Percentiles rank a stretch among this genome's conserved stretches.
Conservation (phyloP, 129 eudicot species). For the Oenanthe sinensis region DNA sequence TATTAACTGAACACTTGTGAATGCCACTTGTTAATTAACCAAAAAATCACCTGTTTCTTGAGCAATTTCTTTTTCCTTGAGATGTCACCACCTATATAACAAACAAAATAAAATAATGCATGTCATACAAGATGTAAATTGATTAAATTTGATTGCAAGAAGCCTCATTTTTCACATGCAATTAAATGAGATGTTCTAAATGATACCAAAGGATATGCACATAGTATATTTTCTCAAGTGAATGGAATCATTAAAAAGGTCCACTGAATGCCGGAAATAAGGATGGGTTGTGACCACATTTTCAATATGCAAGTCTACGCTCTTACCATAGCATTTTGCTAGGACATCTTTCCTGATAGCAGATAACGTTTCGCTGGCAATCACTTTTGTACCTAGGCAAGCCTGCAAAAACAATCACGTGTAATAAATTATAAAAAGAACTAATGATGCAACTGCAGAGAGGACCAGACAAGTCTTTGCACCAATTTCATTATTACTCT, state of each 20-base stretch:
- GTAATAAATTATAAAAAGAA: background rate
- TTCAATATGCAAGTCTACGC: background rate
- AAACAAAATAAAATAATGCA: background rate
- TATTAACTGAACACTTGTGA: background rate
- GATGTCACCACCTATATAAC: slow-evolving; percentile 83
- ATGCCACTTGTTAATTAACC: background rate
- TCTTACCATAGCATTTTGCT: slow-evolving; percentile 96
- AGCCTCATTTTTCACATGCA: background rate
- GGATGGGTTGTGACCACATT: background rate
- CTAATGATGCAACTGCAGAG: background rate
- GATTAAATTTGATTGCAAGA: background rate
- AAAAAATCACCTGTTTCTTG: slow-evolving; percentile 63
- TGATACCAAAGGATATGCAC: background rate
- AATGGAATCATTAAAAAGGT: background rate
- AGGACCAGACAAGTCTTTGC: background rate
- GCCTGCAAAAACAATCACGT: slow-evolving; percentile 42
- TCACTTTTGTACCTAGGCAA: slow-evolving; percentile 86
- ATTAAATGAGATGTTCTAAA: background rate
- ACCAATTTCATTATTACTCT: background rate
- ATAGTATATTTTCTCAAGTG: background rate
- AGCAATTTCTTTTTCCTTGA: slow-evolving; percentile 88
- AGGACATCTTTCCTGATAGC: slow-evolving; percentile 94
- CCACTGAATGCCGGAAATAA: background rate
- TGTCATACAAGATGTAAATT: background rate
- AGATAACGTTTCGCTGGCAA: slow-evolving; percentile 89